Evolutionary conservation across 139 green algal species (phyloP), one percentile per base, ranked within the genome.

Genomic region (Prasinococcaceae sp.): DNA sequence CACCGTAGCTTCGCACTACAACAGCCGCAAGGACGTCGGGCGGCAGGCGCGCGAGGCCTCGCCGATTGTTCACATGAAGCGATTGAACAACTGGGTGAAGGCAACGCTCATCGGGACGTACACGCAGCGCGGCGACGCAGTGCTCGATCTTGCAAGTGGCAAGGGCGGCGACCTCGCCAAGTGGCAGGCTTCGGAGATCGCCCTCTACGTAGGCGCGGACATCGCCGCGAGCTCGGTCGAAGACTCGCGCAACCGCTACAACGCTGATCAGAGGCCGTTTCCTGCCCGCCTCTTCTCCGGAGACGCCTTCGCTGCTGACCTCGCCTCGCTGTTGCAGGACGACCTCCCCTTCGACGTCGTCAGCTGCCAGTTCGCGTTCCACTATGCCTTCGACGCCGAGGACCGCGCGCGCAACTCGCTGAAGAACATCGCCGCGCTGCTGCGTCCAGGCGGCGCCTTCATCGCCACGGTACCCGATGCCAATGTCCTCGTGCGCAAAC

Each of bases 1-100:
- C n/a, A n/a, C n/a, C n/a, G n/a, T n/a, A n/a, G n/a, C n/a, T n/a
- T n/a, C n/a, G 2, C 49, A 61, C 22, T 66, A 66, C 37, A 66
- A 30, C 58, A 10, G 16, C 6, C 26, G 58, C 5, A 47, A 65
- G 24, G 67, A 73, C 28, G 39, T 64, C 30, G 23, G 8, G 8
- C 9, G 19, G 2, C 38, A 33, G n/a, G 22, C 59, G 47, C 29
- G 64, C 6, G 40, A 66, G 53, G 23, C 41, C 14, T 56, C 32
- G 4, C 50, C 56, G 30, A 73, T 73, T 35, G 61, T 67, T 24
- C 40, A 55, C 49, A 35, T 73, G 12, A 60, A 65, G 47, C 63
- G 63, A 27, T 46, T 73, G 39, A 73, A 73, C 46, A 73, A 73
- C 54, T 73, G 57, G 50, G 48, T 65, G 40, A 74, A 74, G 53